These are phyloP conservation scores for Vitis rupestris DNA, from an alignment of 164 flowering plant species.

Conservation along the genomic window DNA sequence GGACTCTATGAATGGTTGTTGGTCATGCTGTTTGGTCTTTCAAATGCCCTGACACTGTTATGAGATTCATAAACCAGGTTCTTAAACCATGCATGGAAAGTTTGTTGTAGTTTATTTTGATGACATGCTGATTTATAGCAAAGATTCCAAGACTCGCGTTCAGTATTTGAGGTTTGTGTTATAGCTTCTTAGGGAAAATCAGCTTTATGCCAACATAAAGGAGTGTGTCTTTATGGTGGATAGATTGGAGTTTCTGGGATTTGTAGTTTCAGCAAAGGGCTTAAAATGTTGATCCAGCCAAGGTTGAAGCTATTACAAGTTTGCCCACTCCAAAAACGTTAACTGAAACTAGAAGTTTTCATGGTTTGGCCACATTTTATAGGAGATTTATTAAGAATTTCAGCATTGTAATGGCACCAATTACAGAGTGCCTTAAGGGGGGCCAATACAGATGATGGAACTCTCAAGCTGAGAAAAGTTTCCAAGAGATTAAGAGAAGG, in stretches of 20 bases:
- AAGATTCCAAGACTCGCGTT: not conserved
- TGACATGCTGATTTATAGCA: slow-evolving; percentile 8
- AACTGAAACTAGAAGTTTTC: slow-evolving; percentile 4
- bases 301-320: not conserved
- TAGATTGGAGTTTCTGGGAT: not conserved
- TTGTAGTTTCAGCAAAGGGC: not conserved
- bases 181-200: not conserved
- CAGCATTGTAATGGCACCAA: not conserved
- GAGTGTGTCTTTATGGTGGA: not conserved
- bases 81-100: not conserved
- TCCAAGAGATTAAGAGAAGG: too few species aligned
- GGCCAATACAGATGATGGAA: too few species aligned
- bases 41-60: slow-evolving; percentile 2
- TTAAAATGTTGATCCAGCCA: not conserved
- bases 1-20: slow-evolving; percentile 5
- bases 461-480: too few species aligned
- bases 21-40: slow-evolving; percentile 7
- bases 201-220: not conserved
- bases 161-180: not conserved
- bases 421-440: not conserved
- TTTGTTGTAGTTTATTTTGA: slow-evolving; percentile 7
- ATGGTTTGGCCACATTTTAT: not conserved
- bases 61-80: slow-evolving; percentile 1
- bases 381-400: not conserved
- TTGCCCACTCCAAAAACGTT: not conserved